Conservation (phyloP, 176 grass and related monocot species). For the Tillandsia fasciculata region DNA sequence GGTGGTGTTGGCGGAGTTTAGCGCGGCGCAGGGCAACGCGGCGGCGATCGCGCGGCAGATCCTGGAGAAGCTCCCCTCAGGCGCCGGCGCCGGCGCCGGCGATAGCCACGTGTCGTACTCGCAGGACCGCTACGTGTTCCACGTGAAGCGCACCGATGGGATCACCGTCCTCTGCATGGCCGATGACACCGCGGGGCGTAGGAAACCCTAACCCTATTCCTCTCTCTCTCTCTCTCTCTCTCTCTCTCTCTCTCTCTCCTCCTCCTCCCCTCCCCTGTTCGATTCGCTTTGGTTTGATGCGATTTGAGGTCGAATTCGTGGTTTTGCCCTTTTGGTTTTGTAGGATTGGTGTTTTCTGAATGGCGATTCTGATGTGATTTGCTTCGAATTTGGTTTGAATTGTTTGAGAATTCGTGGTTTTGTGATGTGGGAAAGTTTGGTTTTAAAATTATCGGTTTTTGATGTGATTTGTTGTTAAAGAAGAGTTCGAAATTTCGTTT, state of each 20-base stretch:
- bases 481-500: too few species aligned
- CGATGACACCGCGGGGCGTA: slow-evolving; percentile 75
- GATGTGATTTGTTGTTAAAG: too few species aligned
- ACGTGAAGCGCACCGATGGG: slow-evolving; percentile 93
- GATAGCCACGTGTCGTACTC: slow-evolving; percentile 98
- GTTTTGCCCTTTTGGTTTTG: too few species aligned
- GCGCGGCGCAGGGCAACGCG: slow-evolving; percentile 60
- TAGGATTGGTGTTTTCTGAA: too few species aligned
- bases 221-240: not conserved
- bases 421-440: too few species aligned
- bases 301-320: too few species aligned
- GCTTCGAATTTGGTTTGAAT: slow-evolving; percentile 8
- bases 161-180: slow-evolving; percentile 99
- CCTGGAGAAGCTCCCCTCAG: slow-evolving; percentile 61
- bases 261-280: not conserved
- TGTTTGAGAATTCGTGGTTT: not conserved
- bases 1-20: slow-evolving; percentile 80
- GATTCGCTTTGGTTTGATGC: too few species aligned
- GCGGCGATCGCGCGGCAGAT: slow-evolving; percentile 79
- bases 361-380: not conserved
- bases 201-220: not conserved
- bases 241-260: not conserved
- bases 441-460: too few species aligned
- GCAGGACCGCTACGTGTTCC: slow-evolving; percentile 87
- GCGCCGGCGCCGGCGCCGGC: slow-evolving; percentile 20